A percentile compares a stretch with the other conserved stretches of the same genome.
These are phyloP conservation scores for Porpolomopsis calyptriformis DNA, from an alignment of 768 basidiomycete genomes.

Conservation along the genomic window DNA sequence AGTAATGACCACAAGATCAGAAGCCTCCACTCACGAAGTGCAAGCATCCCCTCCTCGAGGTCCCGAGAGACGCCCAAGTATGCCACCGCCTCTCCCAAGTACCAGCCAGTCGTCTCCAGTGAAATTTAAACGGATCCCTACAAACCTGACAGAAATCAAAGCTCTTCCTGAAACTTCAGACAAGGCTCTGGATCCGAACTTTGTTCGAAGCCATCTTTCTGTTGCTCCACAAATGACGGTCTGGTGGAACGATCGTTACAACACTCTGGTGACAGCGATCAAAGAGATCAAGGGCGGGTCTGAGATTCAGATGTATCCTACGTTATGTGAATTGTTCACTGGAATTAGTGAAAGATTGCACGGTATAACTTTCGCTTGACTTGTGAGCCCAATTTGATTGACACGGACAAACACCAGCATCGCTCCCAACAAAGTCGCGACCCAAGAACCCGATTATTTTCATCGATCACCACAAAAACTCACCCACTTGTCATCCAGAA, in stretches of 20 bases:
- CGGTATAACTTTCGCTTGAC: neutral
- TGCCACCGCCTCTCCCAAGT: too few species aligned
- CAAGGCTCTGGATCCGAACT: neutral
- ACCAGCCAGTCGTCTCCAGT: constrained; percentile 2
- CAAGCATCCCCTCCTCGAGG: too few species aligned
- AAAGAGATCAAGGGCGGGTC: neutral
- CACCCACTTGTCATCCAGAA: constrained; percentile 1
- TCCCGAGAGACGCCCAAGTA: too few species aligned
- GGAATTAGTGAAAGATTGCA: neutral
- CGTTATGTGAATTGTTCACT: constrained; percentile 1
- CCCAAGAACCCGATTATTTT: constrained; percentile 1
- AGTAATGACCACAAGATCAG: too few species aligned
- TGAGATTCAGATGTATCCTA: constrained; percentile 2
- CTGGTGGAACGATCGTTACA: neutral
- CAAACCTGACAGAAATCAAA: neutral
- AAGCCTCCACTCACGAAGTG: too few species aligned
- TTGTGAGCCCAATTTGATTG: neutral
- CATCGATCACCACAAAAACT: constrained; percentile 2
- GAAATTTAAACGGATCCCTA: neutral
- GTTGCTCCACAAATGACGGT: neutral
- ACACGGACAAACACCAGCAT: neutral
- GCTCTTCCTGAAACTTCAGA: neutral
- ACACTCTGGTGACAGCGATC: neutral
- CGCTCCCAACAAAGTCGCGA: neutral
- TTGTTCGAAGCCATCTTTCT: neutral